Evolutionary conservation across 139 green algal species (phyloP), one percentile per base, ranked within the genome.

Genomic region (Coccomyxa sp.): DNA sequence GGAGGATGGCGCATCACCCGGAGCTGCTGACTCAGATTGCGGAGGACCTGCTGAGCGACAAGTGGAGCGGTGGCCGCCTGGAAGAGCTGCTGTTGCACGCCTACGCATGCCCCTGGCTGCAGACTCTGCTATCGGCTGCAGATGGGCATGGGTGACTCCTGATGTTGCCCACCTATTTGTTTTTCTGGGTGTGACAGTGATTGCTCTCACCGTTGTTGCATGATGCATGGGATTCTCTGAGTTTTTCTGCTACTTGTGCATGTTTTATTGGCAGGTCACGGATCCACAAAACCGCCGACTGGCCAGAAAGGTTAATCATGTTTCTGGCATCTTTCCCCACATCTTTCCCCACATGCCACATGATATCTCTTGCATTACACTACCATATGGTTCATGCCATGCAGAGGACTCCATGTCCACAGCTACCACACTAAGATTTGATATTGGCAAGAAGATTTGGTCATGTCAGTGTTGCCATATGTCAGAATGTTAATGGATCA

Each of bases 31-130:
- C 82, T 0, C 15, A 68, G 7, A 51, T 95, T 30, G 81, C 83
- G 45, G 76, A 71, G 9, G 83, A 84, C 25, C 68, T 93, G 78
- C 67, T 88, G 17, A 67, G 63, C 0, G 86, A 88, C 23, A 90
- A 91, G 14, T 91, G 86, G 58, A 86, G 82, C 0, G 84, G 79
- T 0, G 68, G 68, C 7, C 57, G 84, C 21, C 84, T 94, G 81
- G 32, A 27, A 21, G 84, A 89, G 74, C 81, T 96, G 81, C 84
- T 86, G 31, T 86, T 81, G 13, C 87, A 92, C 84, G 60, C 76
- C 7, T 92, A 92, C 84, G 87, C 82, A n/a, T 84, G 89, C 13
- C 90, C 93, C 25, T 92, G 92, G 58, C 81, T 96, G 79, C 92
- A 96, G 85, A 88, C 87, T 11, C 68, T 93, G 85, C 86, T 95